These are phyloP conservation scores for Dendrobium huoshanense DNA, from an alignment of 106 monocot genomes.

Conservation along the genomic window DNA sequence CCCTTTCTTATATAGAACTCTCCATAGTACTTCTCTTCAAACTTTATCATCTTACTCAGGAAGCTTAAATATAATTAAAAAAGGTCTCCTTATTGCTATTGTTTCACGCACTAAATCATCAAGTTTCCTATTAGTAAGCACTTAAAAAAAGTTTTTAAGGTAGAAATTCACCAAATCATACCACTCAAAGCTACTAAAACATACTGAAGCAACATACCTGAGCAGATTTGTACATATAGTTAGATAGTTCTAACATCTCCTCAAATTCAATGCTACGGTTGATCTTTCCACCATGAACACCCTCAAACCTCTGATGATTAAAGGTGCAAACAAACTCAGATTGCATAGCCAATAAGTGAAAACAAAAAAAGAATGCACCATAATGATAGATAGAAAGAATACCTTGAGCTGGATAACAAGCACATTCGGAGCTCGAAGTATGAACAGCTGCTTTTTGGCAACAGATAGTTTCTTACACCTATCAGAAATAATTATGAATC, in stretches of 20 bases:
- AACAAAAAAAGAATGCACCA: conserved; percentile 6
- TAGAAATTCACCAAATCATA: not conserved
- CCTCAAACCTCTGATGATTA: conserved; percentile 74
- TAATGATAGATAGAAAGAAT: conserved; percentile 7
- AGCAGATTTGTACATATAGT: conserved; percentile 60
- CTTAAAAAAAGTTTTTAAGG: not conserved
- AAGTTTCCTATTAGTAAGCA: not conserved
- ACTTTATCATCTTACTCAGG: not conserved
- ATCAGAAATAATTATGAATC: conserved; percentile 2
- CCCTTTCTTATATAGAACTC: no score
- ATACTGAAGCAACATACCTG: conserved; percentile 36
- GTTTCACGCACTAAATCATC: not conserved
- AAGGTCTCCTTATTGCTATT: not conserved
- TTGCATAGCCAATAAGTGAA: not conserved
- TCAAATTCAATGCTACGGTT: conserved; percentile 81
- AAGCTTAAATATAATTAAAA: not conserved
- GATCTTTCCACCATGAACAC: conserved; percentile 79
- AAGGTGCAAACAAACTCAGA: conserved; percentile 7
- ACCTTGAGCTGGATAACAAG: conserved; percentile 98
- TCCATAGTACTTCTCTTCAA: no score
- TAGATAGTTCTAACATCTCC: conserved; percentile 63
- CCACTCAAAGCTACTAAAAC: not conserved
- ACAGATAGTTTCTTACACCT: conserved; percentile 86
- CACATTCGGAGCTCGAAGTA: conserved; percentile 81
- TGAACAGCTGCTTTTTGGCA: conserved; percentile 86